Conservation (phyloP, 2,329 filamentous ascomycete species). For the Amesomyces nigricolor region DNA sequence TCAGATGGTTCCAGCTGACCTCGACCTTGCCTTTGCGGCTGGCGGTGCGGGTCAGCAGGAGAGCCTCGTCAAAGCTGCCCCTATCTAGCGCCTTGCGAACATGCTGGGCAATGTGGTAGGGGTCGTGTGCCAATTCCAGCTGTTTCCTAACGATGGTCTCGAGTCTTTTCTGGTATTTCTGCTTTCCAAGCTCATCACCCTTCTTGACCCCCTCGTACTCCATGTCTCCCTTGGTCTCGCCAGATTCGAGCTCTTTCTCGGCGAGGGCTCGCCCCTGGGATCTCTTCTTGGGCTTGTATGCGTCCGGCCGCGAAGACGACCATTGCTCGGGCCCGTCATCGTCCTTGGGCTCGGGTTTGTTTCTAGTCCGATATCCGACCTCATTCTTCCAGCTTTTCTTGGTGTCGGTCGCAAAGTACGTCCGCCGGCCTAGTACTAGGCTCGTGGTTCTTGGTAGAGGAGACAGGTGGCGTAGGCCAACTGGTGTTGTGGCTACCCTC, state of each 20-base stretch:
- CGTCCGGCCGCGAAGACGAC: background rate
- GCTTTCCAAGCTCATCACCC: background rate
- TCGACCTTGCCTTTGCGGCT: conserved; percentile 58
- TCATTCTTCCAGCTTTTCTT: background rate
- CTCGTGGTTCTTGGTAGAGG: conserved; percentile 2
- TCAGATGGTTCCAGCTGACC: conserved; percentile 84
- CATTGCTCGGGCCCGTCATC: no score
- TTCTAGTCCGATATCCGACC: background rate
- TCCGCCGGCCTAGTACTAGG: background rate
- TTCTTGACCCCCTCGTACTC: conserved; percentile 20
- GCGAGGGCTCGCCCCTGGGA: background rate
- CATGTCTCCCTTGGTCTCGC: background rate
- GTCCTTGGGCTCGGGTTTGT: no score
- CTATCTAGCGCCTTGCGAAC: conserved; percentile 56
- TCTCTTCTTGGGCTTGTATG: background rate
- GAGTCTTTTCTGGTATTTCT: conserved; percentile 26
- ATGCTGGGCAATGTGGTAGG: conserved; percentile 64
- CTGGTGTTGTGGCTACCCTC: background rate
- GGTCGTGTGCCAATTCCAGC: conserved; percentile 59
- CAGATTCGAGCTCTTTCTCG: background rate
- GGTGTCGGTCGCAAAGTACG: background rate
- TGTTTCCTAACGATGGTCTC: conserved; percentile 47
- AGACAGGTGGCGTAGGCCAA: conserved; percentile 5
- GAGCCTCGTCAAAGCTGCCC: conserved; percentile 59
- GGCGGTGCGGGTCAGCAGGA: conserved; percentile 62